These are phyloP conservation scores for Sporobolomyces roseus DNA, from an alignment of 768 basidiomycete genomes.

Conservation along the genomic window DNA sequence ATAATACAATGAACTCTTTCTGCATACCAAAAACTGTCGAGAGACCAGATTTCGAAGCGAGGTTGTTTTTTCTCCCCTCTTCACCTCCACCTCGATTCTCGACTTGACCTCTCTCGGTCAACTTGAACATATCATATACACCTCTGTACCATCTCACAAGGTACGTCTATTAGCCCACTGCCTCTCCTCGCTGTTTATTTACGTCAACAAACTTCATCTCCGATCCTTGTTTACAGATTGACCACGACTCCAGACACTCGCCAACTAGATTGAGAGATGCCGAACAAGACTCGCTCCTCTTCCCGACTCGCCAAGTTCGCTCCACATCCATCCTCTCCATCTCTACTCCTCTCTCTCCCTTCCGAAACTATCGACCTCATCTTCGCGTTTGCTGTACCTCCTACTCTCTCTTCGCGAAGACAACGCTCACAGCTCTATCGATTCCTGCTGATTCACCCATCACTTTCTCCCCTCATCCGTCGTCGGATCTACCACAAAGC, in stretches of 20 bases:
- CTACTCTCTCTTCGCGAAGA: neutral
- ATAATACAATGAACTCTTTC: too few species aligned
- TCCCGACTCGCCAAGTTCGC: neutral
- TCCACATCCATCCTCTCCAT: neutral
- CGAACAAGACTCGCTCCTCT: neutral
- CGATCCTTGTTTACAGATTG: too few species aligned
- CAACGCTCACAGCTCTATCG: neutral
- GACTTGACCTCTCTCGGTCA: too few species aligned
- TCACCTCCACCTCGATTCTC: neutral
- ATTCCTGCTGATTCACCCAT: conserved; percentile 12
- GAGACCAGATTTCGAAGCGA: too few species aligned
- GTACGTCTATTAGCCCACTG: too few species aligned
- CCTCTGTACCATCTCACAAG: too few species aligned
- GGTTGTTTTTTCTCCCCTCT: neutral
- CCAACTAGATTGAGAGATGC: too few species aligned
- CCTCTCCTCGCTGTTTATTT: too few species aligned
- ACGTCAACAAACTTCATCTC: too few species aligned
- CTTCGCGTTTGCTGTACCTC: neutral
- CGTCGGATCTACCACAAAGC: conserved; percentile 8
- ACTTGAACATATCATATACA: too few species aligned
- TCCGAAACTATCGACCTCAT: conserved; percentile 27
- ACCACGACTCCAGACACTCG: too few species aligned
- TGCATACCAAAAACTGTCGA: too few species aligned
- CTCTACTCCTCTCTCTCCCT: conserved; percentile 20
- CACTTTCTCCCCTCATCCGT: conserved; percentile 11